Conservation (phyloP, 2,329 filamentous ascomycete genomes). For the Talaromyces amestolkiae region DNA sequence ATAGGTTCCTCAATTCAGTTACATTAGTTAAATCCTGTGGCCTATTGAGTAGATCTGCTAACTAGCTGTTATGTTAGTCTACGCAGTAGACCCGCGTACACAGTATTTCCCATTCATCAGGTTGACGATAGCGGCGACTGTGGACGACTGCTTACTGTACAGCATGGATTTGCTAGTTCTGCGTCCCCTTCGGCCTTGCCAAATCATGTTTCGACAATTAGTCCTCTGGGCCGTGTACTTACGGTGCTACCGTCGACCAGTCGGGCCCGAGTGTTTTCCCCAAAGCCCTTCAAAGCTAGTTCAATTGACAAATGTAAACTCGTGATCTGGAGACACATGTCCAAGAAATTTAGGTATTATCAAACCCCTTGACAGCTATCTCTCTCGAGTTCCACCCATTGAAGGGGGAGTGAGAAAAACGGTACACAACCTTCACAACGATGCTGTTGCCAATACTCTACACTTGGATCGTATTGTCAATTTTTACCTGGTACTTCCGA, state of each 20-base stretch:
- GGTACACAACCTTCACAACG: neutral
- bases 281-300: neutral
- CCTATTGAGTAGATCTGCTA: neutral
- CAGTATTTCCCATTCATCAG: neutral
- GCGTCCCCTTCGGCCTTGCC: too few relatives aligned
- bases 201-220: too few relatives aligned
- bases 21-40: too few relatives aligned
- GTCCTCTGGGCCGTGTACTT: too few relatives aligned
- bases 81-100: neutral
- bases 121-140: too few relatives aligned
- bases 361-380: too few relatives aligned
- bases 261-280: neutral
- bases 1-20: too few relatives aligned
- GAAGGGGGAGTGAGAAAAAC: neutral
- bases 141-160: too few relatives aligned
- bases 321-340: neutral
- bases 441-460: neutral
- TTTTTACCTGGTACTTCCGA: neutral
- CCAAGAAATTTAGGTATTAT: neutral
- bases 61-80: neutral
- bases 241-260: neutral
- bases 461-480: neutral
- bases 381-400: neutral
- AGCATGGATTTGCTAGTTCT: too few relatives aligned
- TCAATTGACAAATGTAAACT: neutral